Evolutionary conservation across 805 yeast species (phyloP).

Genomic region (Kodamaea fukazawae): DNA sequence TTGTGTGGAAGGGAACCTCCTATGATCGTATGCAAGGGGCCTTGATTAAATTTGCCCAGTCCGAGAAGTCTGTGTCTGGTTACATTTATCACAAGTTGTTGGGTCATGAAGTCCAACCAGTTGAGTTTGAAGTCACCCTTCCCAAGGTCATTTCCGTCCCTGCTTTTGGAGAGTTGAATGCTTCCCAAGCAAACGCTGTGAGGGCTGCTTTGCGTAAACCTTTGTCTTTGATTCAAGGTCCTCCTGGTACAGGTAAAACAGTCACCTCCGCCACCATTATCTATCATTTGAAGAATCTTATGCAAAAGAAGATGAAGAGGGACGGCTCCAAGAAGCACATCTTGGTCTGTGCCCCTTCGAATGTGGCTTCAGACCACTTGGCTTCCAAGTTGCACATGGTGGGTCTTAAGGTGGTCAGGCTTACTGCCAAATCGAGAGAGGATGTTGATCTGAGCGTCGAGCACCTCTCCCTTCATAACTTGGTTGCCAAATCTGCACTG

Average conservation of each 20-base stretch:
- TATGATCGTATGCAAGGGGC: slow-evolving; percentile 84
- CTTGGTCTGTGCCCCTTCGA: slow-evolving; percentile 92
- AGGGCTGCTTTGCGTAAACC: slow-evolving; percentile 65
- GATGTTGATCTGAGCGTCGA: slow-evolving; percentile 69
- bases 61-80: slow-evolving; percentile 66
- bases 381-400: slow-evolving; percentile 67
- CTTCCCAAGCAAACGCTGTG: slow-evolving; percentile 79
- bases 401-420: slow-evolving; percentile 74
- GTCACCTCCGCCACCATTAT: slow-evolving; percentile 89
- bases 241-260: slow-evolving; percentile 92
- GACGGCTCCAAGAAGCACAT: slow-evolving; percentile 26
- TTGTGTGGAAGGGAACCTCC: slow-evolving; percentile 85
- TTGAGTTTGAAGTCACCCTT: slow-evolving; percentile 57
- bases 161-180: slow-evolving; percentile 54
- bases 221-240: slow-evolving; percentile 84
- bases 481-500: slow-evolving; percentile 47
- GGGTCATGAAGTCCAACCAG: slow-evolving; percentile 72
- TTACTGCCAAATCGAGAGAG: slow-evolving; percentile 76
- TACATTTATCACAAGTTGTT: slow-evolving; percentile 73
- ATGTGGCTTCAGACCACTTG: slow-evolving; percentile 91
- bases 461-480: slow-evolving; percentile 54
- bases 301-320: slow-evolving; percentile 44
- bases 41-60: slow-evolving; percentile 65
- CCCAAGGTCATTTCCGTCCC: slow-evolving; percentile 65
- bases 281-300: slow-evolving; percentile 64